Evolutionary conservation across 441 rosid species (phyloP).

Genomic region (Jatropha multifida): DNA sequence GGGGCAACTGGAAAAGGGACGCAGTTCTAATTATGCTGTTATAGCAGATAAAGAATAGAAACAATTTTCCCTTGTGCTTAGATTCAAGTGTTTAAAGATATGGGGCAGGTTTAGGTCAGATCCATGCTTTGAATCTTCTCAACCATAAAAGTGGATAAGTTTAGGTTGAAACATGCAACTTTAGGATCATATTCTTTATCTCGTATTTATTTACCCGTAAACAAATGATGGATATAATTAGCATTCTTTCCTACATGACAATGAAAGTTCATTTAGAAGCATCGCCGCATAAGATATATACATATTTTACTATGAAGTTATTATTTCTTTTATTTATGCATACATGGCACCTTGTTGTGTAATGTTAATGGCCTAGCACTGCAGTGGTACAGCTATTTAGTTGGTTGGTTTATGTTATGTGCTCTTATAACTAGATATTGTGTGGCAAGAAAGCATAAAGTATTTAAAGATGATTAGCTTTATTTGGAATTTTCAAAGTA

Average conservation of each 20-base stretch:
- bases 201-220: neutral
- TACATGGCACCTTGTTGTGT: neutral
- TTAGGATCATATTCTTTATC: neutral
- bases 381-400: neutral
- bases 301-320: no score
- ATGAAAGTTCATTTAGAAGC: neutral
- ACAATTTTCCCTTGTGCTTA: neutral
- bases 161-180: neutral
- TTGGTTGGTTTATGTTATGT: neutral
- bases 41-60: neutral
- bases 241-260: neutral
- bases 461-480: neutral
- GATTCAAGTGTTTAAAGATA: no score
- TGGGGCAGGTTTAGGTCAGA: neutral
- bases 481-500: neutral
- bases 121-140: neutral
- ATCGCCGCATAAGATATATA: neutral
- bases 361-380: neutral
- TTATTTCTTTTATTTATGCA: neutral
- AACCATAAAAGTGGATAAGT: neutral
- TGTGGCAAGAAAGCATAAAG: neutral
- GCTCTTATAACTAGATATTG: neutral
- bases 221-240: neutral
- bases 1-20: neutral
- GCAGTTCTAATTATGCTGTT: neutral